Evolutionary conservation across 2,329 filamentous ascomycete genomes (phyloP), one percentile per base, ranked within the genome.

Genomic region (Metarhizium rileyi): DNA sequence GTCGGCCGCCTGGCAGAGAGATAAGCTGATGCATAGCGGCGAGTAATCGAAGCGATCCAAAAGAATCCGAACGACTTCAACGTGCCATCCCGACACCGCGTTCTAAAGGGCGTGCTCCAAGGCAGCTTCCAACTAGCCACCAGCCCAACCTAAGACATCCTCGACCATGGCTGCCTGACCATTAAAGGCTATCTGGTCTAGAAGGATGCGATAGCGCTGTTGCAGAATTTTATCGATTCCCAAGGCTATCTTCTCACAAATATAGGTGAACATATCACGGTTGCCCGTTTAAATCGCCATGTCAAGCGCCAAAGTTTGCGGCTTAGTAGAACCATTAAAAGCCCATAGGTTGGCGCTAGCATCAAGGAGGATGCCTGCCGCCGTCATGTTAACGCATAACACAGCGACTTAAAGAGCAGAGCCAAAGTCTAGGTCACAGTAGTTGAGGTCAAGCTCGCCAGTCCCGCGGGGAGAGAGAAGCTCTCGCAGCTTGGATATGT

Each of bases 101-200:
- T 40, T 40, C 14, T 28, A 12, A 1, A 58, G 45, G 7, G 57
- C 59, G 2, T 46, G 4, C 9, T 40, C 25, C 27, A 42, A 50
- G 26, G 44, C 33, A 16, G 43, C 48, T 2, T 50, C n/a, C 1
- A 50, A 42, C 55, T 56, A 59, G 23, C 56, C 51, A 14, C 53
- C 50, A 46, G 50, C 53, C 50, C 52, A 57, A 26, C 33, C 47
- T n/a, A 56, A 18, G 4, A 58, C 33, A 27, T 57, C 53, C 4
- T 46, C 26, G 20, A 59, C 50, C 20, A 55, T 51, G 12, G 50
- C 30, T 9, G 50, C 33, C 30, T 60, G 55, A 1, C 56, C 55
- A 40, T 55, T 9, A 7, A 12, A 36, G 2, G 55, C 50, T 6
- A 57, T 54, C 2, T 44, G 6, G 16, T 43, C 22, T 6, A 58